These are phyloP conservation scores for Suillus decipiens DNA, from an alignment of 768 basidiomycete species.

Conservation along the genomic window DNA sequence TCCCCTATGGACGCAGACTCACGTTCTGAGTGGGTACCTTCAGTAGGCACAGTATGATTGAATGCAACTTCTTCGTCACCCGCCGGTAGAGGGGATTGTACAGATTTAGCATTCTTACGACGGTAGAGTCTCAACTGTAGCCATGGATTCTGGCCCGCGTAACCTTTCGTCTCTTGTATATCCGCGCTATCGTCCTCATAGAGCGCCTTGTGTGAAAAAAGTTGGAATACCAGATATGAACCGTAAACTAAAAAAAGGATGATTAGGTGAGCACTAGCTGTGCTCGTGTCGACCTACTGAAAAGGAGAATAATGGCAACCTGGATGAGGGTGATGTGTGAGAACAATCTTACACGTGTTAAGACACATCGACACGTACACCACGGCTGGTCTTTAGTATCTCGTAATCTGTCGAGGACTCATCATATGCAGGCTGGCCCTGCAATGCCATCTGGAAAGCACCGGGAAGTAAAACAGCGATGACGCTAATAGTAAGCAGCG, in stretches of 20 bases:
- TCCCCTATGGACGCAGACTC: conserved; percentile 14
- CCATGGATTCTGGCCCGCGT: conserved; percentile 43
- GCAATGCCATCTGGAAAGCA: conserved; percentile 70
- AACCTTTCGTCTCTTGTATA: conserved; percentile 41
- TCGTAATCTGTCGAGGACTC: conserved; percentile 37
- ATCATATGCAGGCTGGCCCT: conserved; percentile 18
- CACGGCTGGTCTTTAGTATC: conserved; percentile 75
- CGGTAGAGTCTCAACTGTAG: background rate
- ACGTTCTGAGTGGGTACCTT: conserved; percentile 9
- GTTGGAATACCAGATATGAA: conserved; percentile 77
- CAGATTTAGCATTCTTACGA: conserved; percentile 8
- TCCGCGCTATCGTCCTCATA: conserved; percentile 50
- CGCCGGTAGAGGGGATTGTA: conserved; percentile 1
- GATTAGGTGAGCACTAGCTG: conserved; percentile 8
- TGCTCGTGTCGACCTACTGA: conserved; percentile 49
- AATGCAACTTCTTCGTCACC: background rate
- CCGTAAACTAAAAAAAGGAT: conserved; percentile 57
- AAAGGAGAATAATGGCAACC: conserved; percentile 78
- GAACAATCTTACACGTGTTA: conserved; percentile 1
- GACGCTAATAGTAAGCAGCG: conserved; percentile 74
- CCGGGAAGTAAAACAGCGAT: conserved; percentile 78
- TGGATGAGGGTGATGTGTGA: conserved; percentile 28
- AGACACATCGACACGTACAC: conserved; percentile 45
- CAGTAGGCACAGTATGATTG: background rate
- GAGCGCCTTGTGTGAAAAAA: conserved; percentile 75